These are phyloP conservation scores for Ogataea neopini DNA, from an alignment of 805 yeast species.

Conservation along the genomic window DNA sequence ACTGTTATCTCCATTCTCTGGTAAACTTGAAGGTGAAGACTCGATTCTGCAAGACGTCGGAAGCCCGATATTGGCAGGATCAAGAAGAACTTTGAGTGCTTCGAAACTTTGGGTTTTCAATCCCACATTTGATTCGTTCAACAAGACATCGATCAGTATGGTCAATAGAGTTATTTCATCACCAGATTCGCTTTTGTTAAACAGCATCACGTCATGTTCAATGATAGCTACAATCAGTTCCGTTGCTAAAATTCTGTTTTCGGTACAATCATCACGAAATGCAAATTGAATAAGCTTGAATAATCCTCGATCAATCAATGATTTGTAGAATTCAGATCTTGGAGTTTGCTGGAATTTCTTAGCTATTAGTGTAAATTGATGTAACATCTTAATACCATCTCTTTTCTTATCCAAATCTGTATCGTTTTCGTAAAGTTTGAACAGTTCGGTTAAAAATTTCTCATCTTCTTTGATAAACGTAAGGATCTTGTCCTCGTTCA, in stretches of 20 bases:
- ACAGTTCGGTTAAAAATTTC: constrained; percentile 57
- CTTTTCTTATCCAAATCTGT: constrained; percentile 38
- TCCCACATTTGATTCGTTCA: constrained; percentile 67
- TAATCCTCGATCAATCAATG: constrained; percentile 66
- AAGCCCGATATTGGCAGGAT: constrained; percentile 41
- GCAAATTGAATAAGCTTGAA: constrained; percentile 73
- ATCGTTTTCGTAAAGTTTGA: constrained; percentile 50
- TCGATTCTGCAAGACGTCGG: constrained; percentile 14
- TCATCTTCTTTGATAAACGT: constrained; percentile 53
- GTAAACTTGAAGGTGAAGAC: constrained; percentile 17
- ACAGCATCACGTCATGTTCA: constrained; percentile 76
- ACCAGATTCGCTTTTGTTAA: constrained; percentile 36
- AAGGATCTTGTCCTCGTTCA: constrained; percentile 68
- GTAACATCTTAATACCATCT: constrained; percentile 76
- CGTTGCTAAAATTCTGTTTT: constrained; percentile 67
- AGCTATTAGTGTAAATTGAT: constrained; percentile 77
- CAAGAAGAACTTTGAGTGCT: constrained; percentile 73
- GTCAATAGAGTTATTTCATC: constrained; percentile 42
- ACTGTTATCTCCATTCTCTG: constrained; percentile 8
- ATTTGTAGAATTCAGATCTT: constrained; percentile 62
- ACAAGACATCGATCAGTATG: constrained; percentile 54
- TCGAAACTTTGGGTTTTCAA: constrained; percentile 81
- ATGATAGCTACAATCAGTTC: constrained; percentile 79
- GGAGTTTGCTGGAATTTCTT: constrained; percentile 63
- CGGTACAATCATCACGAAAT: constrained; percentile 48